Evolutionary conservation across 768 basidiomycete genomes (phyloP).

Genomic region (Phaeotremella skinneri): DNA sequence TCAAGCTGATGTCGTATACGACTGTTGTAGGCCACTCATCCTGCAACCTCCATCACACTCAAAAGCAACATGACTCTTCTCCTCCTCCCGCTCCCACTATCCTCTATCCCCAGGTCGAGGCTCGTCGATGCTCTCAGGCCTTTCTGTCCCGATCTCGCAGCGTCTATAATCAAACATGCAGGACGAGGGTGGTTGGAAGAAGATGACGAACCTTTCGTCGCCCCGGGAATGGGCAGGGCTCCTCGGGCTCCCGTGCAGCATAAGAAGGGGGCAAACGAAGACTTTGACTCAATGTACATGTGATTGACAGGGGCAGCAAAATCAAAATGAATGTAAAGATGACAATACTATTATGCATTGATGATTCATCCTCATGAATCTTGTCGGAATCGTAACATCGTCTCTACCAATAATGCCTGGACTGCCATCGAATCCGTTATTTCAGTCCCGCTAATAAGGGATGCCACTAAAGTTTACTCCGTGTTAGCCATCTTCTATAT

Average conservation of each 20-base stretch:
- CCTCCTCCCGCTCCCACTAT: slow-evolving; percentile 32
- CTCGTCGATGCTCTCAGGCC: background rate
- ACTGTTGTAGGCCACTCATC: slow-evolving; percentile 14
- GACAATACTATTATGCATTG: too few relatives aligned
- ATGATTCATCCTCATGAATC: too few relatives aligned
- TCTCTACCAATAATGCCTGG: too few relatives aligned
- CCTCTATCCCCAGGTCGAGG: slow-evolving; percentile 10
- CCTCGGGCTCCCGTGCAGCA: background rate
- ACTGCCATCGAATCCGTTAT: too few relatives aligned
- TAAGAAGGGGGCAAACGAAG: background rate
- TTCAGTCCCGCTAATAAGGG: too few relatives aligned
- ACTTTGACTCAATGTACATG: slow-evolving; percentile 1
- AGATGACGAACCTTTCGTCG: slow-evolving; percentile 36
- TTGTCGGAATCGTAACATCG: too few relatives aligned
- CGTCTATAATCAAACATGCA: background rate
- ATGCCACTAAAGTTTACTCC: too few relatives aligned
- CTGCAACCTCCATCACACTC: slow-evolving; percentile 1
- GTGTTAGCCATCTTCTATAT: too few relatives aligned
- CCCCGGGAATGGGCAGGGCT: slow-evolving; percentile 30
- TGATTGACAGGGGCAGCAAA: too few relatives aligned
- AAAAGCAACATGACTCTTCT: background rate
- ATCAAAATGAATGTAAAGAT: too few relatives aligned
- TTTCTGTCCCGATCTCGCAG: background rate
- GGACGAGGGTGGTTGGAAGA: slow-evolving; percentile 28
- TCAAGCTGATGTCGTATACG: slow-evolving; percentile 4